phyloP scores from a whole-genome alignment of 2,329 filamentous ascomycete species.

The Blumeria hordei region DNA sequence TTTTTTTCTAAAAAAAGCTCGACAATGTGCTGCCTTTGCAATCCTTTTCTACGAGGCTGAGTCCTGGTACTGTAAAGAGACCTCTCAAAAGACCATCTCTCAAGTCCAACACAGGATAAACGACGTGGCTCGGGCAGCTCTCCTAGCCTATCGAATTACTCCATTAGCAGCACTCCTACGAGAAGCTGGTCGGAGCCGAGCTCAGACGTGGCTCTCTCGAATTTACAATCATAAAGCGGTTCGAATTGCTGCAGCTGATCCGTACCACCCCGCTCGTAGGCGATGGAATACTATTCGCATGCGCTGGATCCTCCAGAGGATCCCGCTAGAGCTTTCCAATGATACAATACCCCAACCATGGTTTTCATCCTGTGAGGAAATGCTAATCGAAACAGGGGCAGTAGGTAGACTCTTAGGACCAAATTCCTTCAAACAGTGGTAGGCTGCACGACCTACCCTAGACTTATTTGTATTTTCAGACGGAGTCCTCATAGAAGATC shows the following conservation, averaged over 20 bases:
- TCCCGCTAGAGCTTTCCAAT: neutral
- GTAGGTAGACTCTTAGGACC: too few species aligned
- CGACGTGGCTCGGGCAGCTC: neutral
- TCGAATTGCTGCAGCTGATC: neutral
- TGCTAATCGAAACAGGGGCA: neutral
- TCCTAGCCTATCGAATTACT: neutral
- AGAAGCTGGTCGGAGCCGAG: neutral
- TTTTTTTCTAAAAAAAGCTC: too few species aligned
- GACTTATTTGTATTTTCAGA: too few species aligned
- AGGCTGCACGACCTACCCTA: too few species aligned
- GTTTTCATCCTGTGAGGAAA: neutral
- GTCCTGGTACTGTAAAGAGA: too few species aligned
- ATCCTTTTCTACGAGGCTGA: too few species aligned
- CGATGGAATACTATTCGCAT: neutral
- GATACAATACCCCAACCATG: neutral
- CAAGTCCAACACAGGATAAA: neutral
- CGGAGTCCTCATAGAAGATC: too few species aligned
- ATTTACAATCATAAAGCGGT: neutral
- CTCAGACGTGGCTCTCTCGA: neutral
- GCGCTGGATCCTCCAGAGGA: neutral
- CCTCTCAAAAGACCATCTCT: neutral
- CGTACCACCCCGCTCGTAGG: neutral
- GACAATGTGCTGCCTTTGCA: too few species aligned
- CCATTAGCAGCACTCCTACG: neutral
- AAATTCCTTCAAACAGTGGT: too few species aligned